A percentile compares a stretch with the other conserved stretches of the same genome.
phyloP scores from a whole-genome alignment of 179 eudicot species.

The Camellia oleifera region DNA sequence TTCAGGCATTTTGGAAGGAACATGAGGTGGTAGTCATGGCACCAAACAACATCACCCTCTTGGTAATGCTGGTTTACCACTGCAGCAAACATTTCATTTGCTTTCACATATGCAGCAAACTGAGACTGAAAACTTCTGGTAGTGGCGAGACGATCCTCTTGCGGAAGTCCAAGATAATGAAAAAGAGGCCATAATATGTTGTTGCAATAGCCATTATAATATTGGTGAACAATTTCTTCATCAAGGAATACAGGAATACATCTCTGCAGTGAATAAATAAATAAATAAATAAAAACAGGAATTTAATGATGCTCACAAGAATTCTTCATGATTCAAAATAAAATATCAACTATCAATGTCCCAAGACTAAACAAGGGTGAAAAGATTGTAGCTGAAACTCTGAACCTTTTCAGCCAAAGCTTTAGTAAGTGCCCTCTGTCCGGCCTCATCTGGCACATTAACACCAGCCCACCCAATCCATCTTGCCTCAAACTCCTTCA shows the following conservation, averaged over 20 bases:
- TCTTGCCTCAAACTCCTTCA: slow-evolving; percentile 95
- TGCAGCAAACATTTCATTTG: slow-evolving; percentile 97
- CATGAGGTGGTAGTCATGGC: slow-evolving; percentile 99
- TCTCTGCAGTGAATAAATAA: slow-evolving; percentile 50
- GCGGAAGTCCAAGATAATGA: slow-evolving; percentile 96
- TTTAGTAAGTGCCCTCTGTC: slow-evolving; percentile 74
- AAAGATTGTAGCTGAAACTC: slow-evolving; percentile 6
- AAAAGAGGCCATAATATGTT: slow-evolving; percentile 97
- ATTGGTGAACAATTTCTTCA: slow-evolving; percentile 90
- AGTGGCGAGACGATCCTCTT: slow-evolving; percentile 95
- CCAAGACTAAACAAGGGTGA: not conserved
- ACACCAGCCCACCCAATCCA: slow-evolving; percentile 99
- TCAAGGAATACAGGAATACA: slow-evolving; percentile 98
- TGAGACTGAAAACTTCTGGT: slow-evolving; percentile 96
- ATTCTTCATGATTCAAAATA: not conserved
- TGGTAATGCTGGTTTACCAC: slow-evolving; percentile 79
- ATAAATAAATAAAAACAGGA: slow-evolving; percentile 8
- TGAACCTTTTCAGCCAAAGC: slow-evolving; percentile 93
- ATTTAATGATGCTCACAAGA: not conserved
- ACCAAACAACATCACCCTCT: slow-evolving; percentile 99
- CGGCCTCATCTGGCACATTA: slow-evolving; percentile 94
- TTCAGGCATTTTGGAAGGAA: slow-evolving; percentile 92
- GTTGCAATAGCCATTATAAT: slow-evolving; percentile 97
- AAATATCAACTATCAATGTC: slow-evolving; percentile 5
- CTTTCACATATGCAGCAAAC: slow-evolving; percentile 92